phyloP scores from a whole-genome alignment of 2,329 filamentous ascomycete genomes.

The Penicillium oxalicum region DNA sequence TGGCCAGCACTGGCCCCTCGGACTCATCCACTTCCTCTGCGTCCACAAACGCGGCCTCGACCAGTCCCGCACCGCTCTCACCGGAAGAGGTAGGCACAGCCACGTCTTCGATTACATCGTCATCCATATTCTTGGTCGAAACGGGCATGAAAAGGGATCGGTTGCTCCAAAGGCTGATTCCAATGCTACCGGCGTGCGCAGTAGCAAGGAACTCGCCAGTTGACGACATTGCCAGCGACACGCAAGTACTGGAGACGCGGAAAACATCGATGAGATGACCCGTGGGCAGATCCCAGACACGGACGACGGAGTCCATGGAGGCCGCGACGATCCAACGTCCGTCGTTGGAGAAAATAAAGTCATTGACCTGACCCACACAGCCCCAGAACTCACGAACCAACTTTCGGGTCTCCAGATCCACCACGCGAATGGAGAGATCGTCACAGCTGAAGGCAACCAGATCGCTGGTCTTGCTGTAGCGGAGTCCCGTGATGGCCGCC shows the following conservation, averaged over 20 bases:
- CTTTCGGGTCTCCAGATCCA: conserved; percentile 85
- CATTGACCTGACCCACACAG: conserved; percentile 65
- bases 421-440: conserved; percentile 77
- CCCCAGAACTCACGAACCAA: conserved; percentile 92
- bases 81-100: conserved; percentile 70
- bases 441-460: conserved; percentile 84
- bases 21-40: conserved; percentile 44
- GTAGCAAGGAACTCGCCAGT: conserved; percentile 95
- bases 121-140: conserved; percentile 75
- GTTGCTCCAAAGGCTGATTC: conserved; percentile 95
- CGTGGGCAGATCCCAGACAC: conserved; percentile 93
- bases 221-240: conserved; percentile 75
- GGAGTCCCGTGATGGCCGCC: conserved; percentile 67
- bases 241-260: conserved; percentile 70
- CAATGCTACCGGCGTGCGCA: conserved; percentile 71
- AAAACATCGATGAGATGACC: conserved; percentile 93
- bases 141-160: conserved; percentile 84
- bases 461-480: conserved; percentile 77
- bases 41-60: conserved; percentile 69
- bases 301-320: conserved; percentile 70
- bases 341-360: conserved; percentile 85
- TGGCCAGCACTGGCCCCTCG: conserved; percentile 48
- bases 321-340: conserved; percentile 90
- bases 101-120: conserved; percentile 63
- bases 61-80: conserved; percentile 67